Evolutionary conservation across 176 grass and related monocot genomes (phyloP).

Genomic region (Carex cristatella): DNA sequence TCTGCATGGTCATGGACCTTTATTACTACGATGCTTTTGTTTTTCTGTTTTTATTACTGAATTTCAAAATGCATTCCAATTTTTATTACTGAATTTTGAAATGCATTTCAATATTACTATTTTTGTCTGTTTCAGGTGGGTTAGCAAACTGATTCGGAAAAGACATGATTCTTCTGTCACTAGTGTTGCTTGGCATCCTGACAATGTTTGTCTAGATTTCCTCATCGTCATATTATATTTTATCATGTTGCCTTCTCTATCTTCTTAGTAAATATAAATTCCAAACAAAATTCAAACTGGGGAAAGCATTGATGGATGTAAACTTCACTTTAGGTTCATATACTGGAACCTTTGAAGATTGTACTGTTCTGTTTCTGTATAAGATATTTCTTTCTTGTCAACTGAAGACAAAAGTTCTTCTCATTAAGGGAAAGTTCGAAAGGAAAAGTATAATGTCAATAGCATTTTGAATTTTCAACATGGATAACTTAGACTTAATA

Average conservation of each 20-base stretch:
- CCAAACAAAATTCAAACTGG: neutral
- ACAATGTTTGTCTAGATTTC: slow-evolving; percentile 58
- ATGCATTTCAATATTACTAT: neutral
- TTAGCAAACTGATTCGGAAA: slow-evolving; percentile 96
- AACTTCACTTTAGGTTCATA: neutral
- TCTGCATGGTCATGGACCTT: too few relatives aligned
- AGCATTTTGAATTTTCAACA: neutral
- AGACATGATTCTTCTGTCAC: slow-evolving; percentile 96
- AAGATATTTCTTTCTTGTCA: neutral
- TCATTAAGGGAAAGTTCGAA: neutral
- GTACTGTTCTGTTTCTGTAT: neutral
- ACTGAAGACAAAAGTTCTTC: neutral
- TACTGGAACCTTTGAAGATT: neutral
- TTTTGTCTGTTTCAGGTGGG: slow-evolving; percentile 60
- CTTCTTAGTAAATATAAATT: neutral
- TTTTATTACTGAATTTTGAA: neutral
- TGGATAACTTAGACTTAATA: neutral
- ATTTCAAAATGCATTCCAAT: neutral
- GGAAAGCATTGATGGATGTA: neutral
- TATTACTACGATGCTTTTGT: too few relatives aligned
- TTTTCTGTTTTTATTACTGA: neutral
- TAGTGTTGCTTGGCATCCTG: slow-evolving; percentile 93
- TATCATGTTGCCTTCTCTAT: neutral
- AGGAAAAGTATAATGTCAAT: neutral
- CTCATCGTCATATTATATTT: neutral